Percentiles rank a stretch among this genome's conserved stretches.
Evolutionary conservation across 768 basidiomycete species (phyloP).

Genomic region (Lepiota subincarnata): DNA sequence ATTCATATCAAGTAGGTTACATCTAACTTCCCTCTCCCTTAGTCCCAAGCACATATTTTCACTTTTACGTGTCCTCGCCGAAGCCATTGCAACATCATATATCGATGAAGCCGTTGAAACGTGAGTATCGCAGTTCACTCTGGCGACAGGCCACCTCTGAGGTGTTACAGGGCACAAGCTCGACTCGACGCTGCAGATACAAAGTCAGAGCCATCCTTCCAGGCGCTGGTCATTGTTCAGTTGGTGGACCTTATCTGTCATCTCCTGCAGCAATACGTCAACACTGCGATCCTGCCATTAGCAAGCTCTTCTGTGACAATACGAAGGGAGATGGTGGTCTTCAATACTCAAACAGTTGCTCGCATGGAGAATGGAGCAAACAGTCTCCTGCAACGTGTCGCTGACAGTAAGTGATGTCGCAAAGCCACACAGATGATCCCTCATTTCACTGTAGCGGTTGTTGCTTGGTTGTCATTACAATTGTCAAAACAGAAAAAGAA

Average conservation of each 20-base stretch:
- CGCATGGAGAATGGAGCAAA: conserved; percentile 84
- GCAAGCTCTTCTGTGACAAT: conserved; percentile 81
- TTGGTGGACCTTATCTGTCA: conserved; percentile 86
- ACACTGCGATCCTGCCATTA: conserved; percentile 84
- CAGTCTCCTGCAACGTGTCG: conserved; percentile 69
- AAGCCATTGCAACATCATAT: conserved; percentile 78
- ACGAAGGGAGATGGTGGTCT: conserved; percentile 88
- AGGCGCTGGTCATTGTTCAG: conserved; percentile 59
- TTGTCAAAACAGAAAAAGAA: conserved; percentile 91
- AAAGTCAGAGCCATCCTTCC: conserved; percentile 78
- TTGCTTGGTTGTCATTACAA: conserved; percentile 70
- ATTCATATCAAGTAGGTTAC: neutral
- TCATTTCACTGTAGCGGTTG: conserved; percentile 44
- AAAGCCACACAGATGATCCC: conserved; percentile 6
- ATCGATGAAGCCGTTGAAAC: conserved; percentile 91
- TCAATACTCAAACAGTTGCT: conserved; percentile 84
- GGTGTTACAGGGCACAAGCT: conserved; percentile 53
- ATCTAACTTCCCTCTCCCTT: conserved; percentile 4
- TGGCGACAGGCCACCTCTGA: conserved; percentile 3
- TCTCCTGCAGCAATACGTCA: conserved; percentile 95
- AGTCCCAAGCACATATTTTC: conserved; percentile 90
- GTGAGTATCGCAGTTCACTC: conserved; percentile 41
- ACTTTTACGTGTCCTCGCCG: conserved; percentile 79
- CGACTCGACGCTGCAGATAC: conserved; percentile 70
- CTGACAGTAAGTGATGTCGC: conserved; percentile 58